These are phyloP conservation scores for Tetracladium setigerum DNA, from an alignment of 495 filamentous ascomycete species.

Conservation along the genomic window DNA sequence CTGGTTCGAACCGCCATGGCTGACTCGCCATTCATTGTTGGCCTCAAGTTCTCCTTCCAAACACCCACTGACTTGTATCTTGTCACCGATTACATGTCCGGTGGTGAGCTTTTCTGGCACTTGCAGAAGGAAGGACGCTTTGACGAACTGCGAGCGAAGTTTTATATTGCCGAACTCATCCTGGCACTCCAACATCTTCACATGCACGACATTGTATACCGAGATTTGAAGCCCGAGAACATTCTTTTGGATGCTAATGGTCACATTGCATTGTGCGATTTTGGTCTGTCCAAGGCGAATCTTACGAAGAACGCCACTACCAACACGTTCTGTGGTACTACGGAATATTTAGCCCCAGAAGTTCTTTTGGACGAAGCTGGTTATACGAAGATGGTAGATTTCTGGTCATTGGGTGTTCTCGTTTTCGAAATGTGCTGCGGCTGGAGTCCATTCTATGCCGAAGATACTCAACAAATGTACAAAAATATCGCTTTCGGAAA, in stretches of 20 bases:
- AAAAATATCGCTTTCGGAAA: slow-evolving; percentile 99
- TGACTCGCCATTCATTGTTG: slow-evolving; percentile 95
- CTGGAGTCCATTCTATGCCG: slow-evolving; percentile 98
- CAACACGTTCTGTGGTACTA: slow-evolving; percentile 98
- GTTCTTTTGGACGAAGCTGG: slow-evolving; percentile 91
- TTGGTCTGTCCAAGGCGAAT: slow-evolving; percentile 95
- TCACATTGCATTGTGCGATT: slow-evolving; percentile 80
- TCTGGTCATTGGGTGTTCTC: slow-evolving; percentile 95
- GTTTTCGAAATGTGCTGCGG: slow-evolving; percentile 99
- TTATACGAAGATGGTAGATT: slow-evolving; percentile 99
- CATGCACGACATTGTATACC: slow-evolving; percentile 94
- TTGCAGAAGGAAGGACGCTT: slow-evolving; percentile 96
- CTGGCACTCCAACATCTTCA: slow-evolving; percentile 93
- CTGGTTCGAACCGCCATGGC: slow-evolving; percentile 91
- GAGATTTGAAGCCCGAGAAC: slow-evolving; percentile 83
- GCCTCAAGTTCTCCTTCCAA: slow-evolving; percentile 98
- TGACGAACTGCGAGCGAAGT: slow-evolving; percentile 89
- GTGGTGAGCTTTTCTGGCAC: slow-evolving; percentile 98
- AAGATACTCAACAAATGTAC: slow-evolving; percentile 99
- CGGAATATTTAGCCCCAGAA: slow-evolving; percentile 94
- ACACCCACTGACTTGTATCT: slow-evolving; percentile 94
- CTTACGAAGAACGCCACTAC: slow-evolving; percentile 93
- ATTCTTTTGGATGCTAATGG: slow-evolving; percentile 79
- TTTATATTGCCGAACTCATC: slow-evolving; percentile 98
- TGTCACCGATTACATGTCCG: slow-evolving; percentile 99